phyloP scores from a whole-genome alignment of 148 eudicot genomes.

The Vaccinium corymbosum region DNA sequence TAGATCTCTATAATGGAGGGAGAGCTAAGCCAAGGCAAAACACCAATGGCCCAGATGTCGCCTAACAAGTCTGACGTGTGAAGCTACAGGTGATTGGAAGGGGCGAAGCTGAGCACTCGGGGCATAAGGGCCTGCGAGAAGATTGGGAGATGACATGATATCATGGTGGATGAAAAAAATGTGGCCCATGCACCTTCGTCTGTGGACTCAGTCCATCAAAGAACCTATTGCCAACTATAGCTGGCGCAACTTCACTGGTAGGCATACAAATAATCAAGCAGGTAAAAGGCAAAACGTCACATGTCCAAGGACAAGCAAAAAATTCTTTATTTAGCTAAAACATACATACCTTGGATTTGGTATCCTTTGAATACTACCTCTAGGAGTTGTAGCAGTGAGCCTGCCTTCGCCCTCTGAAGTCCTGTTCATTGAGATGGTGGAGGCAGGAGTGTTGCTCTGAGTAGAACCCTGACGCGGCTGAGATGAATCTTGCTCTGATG shows the following conservation, averaged over 20 bases:
- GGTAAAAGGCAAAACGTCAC: not conserved
- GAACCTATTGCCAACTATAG: not conserved
- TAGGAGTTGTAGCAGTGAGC: constrained; percentile 33
- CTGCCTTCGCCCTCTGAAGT: constrained; percentile 38
- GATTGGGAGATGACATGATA: not conserved
- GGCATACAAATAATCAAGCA: not conserved
- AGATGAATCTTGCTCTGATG: constrained; percentile 54
- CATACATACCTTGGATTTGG: constrained; percentile 51
- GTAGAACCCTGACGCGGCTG: constrained; percentile 56
- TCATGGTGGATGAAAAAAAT: not conserved
- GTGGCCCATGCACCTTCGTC: not conserved
- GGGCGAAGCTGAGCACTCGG: not conserved
- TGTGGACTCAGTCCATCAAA: not conserved
- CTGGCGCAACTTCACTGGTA: not conserved
- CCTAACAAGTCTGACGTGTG: not conserved
- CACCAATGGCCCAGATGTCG: not conserved
- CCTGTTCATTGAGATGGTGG: constrained; percentile 20
- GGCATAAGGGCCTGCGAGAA: not conserved
- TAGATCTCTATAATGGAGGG: not conserved
- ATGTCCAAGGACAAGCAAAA: constrained; percentile 4
- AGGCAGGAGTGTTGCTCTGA: constrained; percentile 34
- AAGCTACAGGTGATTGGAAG: not conserved
- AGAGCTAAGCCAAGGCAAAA: not conserved
- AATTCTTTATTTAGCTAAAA: not conserved
- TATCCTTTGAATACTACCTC: constrained; percentile 39